Evolutionary conservation across 371 early-diverging fungal species (phyloP).

Genomic region (Choanephora cucurbitarum): DNA sequence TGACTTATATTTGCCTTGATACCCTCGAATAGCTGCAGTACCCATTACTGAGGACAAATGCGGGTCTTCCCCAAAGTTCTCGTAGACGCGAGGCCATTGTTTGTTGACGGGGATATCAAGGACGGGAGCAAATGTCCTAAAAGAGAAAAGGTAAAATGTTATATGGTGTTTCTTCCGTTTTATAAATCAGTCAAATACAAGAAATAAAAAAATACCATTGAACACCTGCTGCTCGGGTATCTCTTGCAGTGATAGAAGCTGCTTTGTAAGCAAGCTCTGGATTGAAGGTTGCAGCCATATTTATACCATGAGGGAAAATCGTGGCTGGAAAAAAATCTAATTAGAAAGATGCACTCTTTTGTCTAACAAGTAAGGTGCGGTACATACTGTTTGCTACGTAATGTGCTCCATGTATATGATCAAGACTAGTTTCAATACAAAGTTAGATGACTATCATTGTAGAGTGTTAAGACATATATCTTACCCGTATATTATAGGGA

Average conservation of each 20-base stretch:
- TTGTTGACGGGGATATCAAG: constrained; percentile 66
- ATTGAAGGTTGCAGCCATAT: constrained; percentile 56
- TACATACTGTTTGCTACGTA: constrained; percentile 52
- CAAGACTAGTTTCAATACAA: constrained; percentile 37
- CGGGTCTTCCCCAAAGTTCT: constrained; percentile 63
- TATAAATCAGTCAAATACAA: too few species aligned
- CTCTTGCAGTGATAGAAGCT: constrained; percentile 51
- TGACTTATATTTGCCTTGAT: constrained; percentile 66
- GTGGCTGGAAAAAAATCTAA: constrained; percentile 34
- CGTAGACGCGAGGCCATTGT: constrained; percentile 72
- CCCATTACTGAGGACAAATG: constrained; percentile 59
- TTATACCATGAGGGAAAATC: constrained; percentile 57
- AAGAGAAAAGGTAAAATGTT: constrained; percentile 13
- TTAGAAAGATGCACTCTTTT: not conserved
- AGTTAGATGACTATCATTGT: not conserved
- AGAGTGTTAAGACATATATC: not conserved
- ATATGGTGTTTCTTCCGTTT: not conserved
- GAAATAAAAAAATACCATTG: constrained; percentile 27
- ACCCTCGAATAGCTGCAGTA: constrained; percentile 54
- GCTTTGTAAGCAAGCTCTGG: constrained; percentile 49
- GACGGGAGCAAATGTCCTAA: constrained; percentile 71
- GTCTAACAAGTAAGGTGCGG: not conserved
- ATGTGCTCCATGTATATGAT: constrained; percentile 71
- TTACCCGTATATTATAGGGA: constrained; percentile 47
- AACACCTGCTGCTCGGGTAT: constrained; percentile 45